These are phyloP conservation scores for Vachellia collinsii DNA, from an alignment of 306 rosid species.

Conservation along the genomic window DNA sequence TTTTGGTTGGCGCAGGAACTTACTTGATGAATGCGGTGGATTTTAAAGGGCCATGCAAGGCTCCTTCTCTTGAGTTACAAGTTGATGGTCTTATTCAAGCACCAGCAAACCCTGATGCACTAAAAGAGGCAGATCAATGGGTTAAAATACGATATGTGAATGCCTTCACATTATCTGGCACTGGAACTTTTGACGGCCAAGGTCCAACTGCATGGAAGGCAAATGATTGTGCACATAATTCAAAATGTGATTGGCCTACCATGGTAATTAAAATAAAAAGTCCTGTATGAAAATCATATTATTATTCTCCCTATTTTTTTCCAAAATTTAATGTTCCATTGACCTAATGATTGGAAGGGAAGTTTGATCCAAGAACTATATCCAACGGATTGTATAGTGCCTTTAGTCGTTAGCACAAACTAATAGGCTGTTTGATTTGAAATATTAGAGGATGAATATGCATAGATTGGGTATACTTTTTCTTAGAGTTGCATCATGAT, in stretches of 20 bases:
- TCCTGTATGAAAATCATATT: background rate
- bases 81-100: background rate
- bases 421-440: background rate
- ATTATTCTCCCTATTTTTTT: background rate
- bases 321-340: no score
- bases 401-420: background rate
- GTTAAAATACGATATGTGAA: background rate
- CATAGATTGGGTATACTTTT: background rate
- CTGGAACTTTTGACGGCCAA: background rate
- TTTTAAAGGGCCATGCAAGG: background rate
- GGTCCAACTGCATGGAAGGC: background rate
- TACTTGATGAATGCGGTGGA: background rate
- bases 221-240: background rate
- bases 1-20: background rate
- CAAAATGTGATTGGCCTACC: background rate
- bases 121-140: background rate
- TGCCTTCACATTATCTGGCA: background rate
- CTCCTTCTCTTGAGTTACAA: background rate
- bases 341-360: background rate
- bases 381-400: background rate
- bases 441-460: background rate
- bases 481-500: background rate
- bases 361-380: background rate
- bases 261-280: background rate
- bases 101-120: background rate